Evolutionary conservation across 1,139 yeast genomes (phyloP).

Genomic region (Geotrichum macrosporum): DNA sequence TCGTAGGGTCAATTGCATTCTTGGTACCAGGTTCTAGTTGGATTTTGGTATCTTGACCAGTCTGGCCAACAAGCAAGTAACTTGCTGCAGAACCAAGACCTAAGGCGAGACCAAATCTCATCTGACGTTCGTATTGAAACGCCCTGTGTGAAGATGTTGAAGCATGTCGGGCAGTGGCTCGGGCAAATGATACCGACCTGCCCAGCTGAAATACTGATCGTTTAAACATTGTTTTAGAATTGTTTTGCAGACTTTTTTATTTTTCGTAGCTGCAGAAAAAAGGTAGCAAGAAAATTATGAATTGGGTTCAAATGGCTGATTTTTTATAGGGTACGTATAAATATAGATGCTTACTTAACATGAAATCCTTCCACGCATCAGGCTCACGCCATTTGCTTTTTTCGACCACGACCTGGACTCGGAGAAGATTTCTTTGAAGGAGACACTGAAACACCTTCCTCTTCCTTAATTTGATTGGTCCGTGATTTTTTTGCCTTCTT

Average conservation of each 20-base stretch:
- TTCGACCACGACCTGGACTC: slow-evolving; percentile 6
- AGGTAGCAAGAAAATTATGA: not conserved
- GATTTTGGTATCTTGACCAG: not conserved
- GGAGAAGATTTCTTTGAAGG: slow-evolving; percentile 7
- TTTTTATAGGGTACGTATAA: not conserved
- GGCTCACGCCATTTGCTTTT: not conserved
- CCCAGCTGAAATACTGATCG: not conserved
- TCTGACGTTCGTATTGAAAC: not conserved
- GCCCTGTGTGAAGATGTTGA: not conserved
- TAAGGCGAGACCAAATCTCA: not conserved
- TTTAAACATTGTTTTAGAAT: not conserved
- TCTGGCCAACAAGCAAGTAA: not conserved
- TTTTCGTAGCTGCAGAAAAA: not conserved
- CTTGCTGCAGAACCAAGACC: slow-evolving; percentile 1
- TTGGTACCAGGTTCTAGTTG: slow-evolving; percentile 1
- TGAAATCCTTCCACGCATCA: too few species aligned
- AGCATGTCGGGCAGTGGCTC: not conserved
- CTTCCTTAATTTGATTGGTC: slow-evolving; percentile 23
- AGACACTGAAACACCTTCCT: slow-evolving; percentile 7
- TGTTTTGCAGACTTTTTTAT: not conserved
- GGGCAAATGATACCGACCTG: not conserved
- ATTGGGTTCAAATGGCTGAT: not conserved
- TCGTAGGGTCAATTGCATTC: not conserved
- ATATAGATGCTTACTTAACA: not conserved
- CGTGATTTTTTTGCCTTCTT: slow-evolving; percentile 27